phyloP scores from a whole-genome alignment of 2,329 filamentous ascomycete species.

The Penicillium sp. region DNA sequence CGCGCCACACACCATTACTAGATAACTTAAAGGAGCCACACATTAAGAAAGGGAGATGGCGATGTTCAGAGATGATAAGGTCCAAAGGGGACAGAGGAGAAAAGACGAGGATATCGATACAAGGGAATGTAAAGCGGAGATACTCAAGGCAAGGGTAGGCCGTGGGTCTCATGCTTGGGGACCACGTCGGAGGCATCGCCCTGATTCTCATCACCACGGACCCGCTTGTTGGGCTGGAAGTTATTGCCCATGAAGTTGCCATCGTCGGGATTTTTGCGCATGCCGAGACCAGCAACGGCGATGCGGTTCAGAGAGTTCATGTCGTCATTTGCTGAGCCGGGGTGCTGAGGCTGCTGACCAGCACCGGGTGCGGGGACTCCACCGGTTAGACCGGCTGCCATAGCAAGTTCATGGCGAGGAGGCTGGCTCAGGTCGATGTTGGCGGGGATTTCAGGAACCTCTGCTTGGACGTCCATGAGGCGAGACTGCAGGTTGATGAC shows the following conservation, averaged over 20 bases:
- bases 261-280: conserved; percentile 43
- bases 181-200: conserved; percentile 19
- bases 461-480: conserved; percentile 75
- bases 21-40: conserved; percentile 3
- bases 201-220: conserved; percentile 30
- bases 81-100: background rate
- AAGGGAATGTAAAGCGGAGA: background rate
- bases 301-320: conserved; percentile 43
- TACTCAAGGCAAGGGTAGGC: conserved; percentile 22
- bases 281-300: conserved; percentile 41
- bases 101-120: background rate
- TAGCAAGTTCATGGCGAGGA: conserved; percentile 42
- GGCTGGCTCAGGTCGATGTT: conserved; percentile 65
- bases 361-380: conserved; percentile 23
- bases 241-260: conserved; percentile 31
- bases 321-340: conserved; percentile 32
- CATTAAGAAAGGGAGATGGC: background rate
- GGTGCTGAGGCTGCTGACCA: conserved; percentile 29
- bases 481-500: conserved; percentile 84
- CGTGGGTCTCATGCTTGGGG: conserved; percentile 30
- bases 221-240: conserved; percentile 32
- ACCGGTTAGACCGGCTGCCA: conserved; percentile 24
- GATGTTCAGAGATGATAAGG: background rate
- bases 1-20: conserved; percentile 20
- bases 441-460: conserved; percentile 76